These are phyloP conservation scores for Lactifluus rugatus DNA, from an alignment of 768 basidiomycete genomes.

Conservation along the genomic window DNA sequence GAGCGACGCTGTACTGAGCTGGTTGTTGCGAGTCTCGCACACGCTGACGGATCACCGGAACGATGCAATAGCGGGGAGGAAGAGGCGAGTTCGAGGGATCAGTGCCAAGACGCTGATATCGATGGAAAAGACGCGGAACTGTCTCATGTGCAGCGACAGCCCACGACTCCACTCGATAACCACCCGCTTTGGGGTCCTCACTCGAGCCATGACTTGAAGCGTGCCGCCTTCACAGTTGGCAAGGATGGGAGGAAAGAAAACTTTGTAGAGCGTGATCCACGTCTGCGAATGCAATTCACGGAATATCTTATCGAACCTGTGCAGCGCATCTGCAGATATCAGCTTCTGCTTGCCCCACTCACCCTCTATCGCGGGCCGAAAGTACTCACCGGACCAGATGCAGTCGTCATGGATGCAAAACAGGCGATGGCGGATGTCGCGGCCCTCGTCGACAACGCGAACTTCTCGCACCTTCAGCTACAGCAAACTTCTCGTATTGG, in stretches of 20 bases:
- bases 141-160: neutral
- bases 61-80: neutral
- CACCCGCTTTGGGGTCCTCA: neutral
- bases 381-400: neutral
- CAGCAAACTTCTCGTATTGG: conserved; percentile 20
- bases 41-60: neutral
- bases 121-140: neutral
- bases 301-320: conserved; percentile 98
- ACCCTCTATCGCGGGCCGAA: conserved; percentile 7
- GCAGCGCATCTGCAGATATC: conserved; percentile 92
- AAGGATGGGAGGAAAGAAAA: conserved; percentile 7
- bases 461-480: conserved; percentile 6
- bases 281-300: conserved; percentile 47
- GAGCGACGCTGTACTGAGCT: conserved; percentile 66
- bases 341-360: conserved; percentile 76
- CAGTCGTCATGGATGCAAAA: conserved; percentile 10
- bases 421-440: conserved; percentile 17
- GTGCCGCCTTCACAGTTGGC: neutral
- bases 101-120: neutral
- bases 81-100: neutral
- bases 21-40: conserved; percentile 28
- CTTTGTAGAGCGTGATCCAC: conserved; percentile 4
- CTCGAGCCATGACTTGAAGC: neutral
- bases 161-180: neutral
- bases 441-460: conserved; percentile 18